These are phyloP conservation scores for Rhamnella rubrinervis DNA, from an alignment of 331 rosid species.

Conservation along the genomic window DNA sequence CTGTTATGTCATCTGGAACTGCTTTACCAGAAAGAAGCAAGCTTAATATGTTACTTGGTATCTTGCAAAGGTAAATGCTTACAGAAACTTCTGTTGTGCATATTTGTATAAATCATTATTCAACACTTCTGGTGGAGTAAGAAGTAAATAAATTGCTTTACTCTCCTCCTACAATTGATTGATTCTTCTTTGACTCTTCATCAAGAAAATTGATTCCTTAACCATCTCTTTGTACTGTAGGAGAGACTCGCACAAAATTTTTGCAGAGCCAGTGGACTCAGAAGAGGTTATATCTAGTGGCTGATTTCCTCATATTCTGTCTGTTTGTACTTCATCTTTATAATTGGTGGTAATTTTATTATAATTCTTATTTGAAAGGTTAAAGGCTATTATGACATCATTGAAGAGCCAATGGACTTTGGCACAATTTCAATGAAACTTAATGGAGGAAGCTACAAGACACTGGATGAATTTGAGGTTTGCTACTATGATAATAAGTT, in stretches of 20 bases:
- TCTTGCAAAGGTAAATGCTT: slow-evolving; percentile 15
- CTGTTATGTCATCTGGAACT: neutral
- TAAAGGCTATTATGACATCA: slow-evolving; percentile 19
- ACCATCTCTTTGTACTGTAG: slow-evolving; percentile 3
- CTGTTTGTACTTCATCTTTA: neutral
- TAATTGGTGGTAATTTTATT: neutral
- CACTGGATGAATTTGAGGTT: slow-evolving; percentile 31
- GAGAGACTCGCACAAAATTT: slow-evolving; percentile 7
- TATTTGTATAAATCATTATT: neutral
- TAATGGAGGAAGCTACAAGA: slow-evolving; percentile 23
- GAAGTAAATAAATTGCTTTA: neutral
- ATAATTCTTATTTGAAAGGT: slow-evolving; percentile 22
- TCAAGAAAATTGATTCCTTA: slow-evolving; percentile 4
- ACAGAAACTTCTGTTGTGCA: neutral
- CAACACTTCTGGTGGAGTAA: neutral
- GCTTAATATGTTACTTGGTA: slow-evolving; percentile 17
- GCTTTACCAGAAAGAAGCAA: slow-evolving; percentile 11
- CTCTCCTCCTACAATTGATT: neutral
- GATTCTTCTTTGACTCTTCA: neutral
- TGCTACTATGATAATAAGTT: slow-evolving; percentile 3
- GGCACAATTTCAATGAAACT: slow-evolving; percentile 22
- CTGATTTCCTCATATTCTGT: neutral
- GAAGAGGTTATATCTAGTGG: slow-evolving; percentile 24
- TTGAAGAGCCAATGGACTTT: slow-evolving; percentile 33
- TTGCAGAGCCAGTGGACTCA: slow-evolving; percentile 22